phyloP scores from a whole-genome alignment of 495 filamentous ascomycete genomes.

The Melanomma pulvis-pyrius region DNA sequence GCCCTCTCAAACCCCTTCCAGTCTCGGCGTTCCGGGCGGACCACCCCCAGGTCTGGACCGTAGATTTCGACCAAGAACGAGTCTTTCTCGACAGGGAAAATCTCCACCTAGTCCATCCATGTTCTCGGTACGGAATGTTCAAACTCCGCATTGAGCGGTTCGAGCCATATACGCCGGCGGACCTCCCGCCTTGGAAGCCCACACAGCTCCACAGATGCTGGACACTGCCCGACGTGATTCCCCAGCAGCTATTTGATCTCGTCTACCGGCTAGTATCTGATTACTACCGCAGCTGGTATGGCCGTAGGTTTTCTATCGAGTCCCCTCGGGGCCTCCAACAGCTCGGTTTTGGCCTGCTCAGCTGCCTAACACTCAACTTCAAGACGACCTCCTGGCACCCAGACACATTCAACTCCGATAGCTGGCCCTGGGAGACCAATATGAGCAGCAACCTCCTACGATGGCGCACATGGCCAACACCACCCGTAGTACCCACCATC shows the following conservation, averaged over 20 bases:
- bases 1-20: not conserved
- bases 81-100: conserved; percentile 5
- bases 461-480: conserved; percentile 8
- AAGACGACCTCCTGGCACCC: not conserved
- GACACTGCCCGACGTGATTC: not conserved
- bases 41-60: conserved; percentile 6
- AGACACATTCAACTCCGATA: not conserved
- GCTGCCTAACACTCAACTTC: conserved; percentile 16
- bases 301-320: not conserved
- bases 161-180: not conserved
- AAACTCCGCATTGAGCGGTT: not conserved
- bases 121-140: too few relatives aligned
- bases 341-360: not conserved
- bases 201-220: not conserved
- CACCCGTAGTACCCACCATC: not conserved
- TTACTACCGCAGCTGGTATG: conserved; percentile 1
- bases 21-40: not conserved
- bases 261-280: conserved; percentile 12
- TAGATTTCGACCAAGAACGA: conserved; percentile 4
- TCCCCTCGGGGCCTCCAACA: not conserved
- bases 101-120: not conserved
- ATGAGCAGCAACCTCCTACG: not conserved
- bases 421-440: not conserved
- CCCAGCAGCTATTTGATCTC: conserved; percentile 7
- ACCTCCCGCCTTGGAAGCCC: not conserved